Evolutionary conservation across 768 basidiomycete species (phyloP).

Genomic region (Saitozyma podzolica): DNA sequence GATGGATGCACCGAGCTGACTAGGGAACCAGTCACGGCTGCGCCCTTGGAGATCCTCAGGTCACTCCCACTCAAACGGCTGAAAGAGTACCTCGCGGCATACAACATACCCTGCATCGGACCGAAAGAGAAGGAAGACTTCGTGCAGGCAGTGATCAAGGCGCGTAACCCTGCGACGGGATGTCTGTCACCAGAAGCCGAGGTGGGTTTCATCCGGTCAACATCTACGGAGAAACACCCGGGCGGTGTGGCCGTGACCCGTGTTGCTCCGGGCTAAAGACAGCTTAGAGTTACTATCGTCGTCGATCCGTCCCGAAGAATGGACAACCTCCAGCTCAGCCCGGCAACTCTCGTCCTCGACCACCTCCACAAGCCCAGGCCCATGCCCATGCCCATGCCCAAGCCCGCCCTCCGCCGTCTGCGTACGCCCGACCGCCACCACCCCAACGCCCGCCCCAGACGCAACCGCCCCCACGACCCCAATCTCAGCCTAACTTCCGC

Average conservation of each 20-base stretch:
- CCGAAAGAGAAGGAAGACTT: conserved; percentile 53
- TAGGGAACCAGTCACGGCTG: conserved; percentile 41
- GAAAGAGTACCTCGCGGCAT: conserved; percentile 49
- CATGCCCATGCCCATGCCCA: conserved; percentile 11
- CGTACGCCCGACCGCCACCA: conserved; percentile 29
- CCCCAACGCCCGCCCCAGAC: conserved; percentile 16
- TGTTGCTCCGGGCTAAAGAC: too few relatives aligned
- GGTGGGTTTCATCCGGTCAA: conserved; percentile 27
- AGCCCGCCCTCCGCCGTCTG: too few relatives aligned
- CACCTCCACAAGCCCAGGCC: conserved; percentile 24
- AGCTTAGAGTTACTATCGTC: conserved; percentile 43
- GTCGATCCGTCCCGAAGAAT: conserved; percentile 28
- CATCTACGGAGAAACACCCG: too few relatives aligned
- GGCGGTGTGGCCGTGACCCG: too few relatives aligned
- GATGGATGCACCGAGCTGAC: background rate
- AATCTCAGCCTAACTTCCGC: conserved; percentile 29
- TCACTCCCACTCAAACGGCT: conserved; percentile 48
- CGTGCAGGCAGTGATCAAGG: conserved; percentile 47
- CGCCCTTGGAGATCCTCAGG: conserved; percentile 34
- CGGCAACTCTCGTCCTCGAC: conserved; percentile 9
- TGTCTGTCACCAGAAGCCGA: conserved; percentile 47
- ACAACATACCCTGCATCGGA: conserved; percentile 37
- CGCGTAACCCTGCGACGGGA: conserved; percentile 43
- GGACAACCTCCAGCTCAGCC: conserved; percentile 19
- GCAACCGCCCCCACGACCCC: conserved; percentile 4